A percentile compares a stretch with the other conserved stretches of the same genome.
Conservation (phyloP, 2,329 filamentous ascomycete genomes). For the Mycosphaerella sp. region DNA sequence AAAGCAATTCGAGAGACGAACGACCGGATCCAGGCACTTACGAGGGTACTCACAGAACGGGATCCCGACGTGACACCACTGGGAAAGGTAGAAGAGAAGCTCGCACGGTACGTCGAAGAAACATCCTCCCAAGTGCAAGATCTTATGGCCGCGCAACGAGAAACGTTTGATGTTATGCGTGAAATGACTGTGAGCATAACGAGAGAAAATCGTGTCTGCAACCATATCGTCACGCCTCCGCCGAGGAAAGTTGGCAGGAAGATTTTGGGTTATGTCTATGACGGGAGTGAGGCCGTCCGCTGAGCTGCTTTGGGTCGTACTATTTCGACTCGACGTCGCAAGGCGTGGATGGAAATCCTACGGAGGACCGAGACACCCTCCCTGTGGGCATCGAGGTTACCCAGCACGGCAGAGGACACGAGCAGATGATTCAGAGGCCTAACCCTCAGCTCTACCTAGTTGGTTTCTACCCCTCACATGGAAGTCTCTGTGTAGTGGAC, state of each 20-base stretch:
- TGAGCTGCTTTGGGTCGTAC: no score
- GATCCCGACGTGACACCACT: not conserved
- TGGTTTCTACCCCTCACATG: no score
- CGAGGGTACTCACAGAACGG: not conserved
- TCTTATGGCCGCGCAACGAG: constrained; percentile 25
- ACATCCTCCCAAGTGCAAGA: constrained; percentile 25
- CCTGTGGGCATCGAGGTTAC: no score
- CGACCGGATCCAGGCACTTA: constrained; percentile 3
- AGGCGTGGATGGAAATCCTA: no score
- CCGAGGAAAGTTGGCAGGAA: constrained; percentile 31
- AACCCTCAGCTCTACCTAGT: no score
- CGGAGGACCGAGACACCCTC: no score
- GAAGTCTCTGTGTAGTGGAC: no score
- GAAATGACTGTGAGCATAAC: constrained; percentile 23
- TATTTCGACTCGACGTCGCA: no score
- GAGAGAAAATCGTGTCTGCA: constrained; percentile 20
- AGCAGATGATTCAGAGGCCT: no score
- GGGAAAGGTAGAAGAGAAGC: constrained; percentile 4
- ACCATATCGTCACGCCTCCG: constrained; percentile 30
- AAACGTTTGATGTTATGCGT: constrained; percentile 26
- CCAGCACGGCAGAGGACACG: no score
- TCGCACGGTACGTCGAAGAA: constrained; percentile 21
- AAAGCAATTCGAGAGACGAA: constrained; percentile 9
- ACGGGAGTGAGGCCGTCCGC: constrained; percentile 22
- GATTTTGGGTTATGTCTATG: constrained; percentile 32